Conservation (phyloP, 805 yeast species). For the Candida gorgasii region DNA sequence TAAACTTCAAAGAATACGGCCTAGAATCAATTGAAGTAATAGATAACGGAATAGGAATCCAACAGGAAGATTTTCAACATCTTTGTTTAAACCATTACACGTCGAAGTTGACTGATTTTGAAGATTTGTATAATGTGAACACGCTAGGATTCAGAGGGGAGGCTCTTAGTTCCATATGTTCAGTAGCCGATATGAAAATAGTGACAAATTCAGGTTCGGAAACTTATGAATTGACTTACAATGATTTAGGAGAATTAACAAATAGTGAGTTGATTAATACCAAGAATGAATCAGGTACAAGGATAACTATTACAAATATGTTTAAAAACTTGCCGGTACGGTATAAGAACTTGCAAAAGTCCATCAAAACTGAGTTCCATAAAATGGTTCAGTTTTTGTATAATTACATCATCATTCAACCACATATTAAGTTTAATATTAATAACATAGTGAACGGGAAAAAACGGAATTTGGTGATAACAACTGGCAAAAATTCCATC, state of each 20-base stretch:
- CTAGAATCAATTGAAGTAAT: conserved; percentile 63
- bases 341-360: conserved; percentile 66
- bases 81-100: conserved; percentile 67
- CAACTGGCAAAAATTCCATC: conserved; percentile 48
- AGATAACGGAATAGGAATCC: conserved; percentile 72
- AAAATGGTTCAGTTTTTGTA: conserved; percentile 66
- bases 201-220: conserved; percentile 46
- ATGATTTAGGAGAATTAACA: conserved; percentile 52
- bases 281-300: conserved; percentile 55
- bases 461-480: conserved; percentile 55
- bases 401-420: conserved; percentile 63
- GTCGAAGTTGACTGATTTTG: conserved; percentile 59
- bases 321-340: conserved; percentile 82
- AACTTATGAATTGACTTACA: conserved; percentile 50
- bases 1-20: conserved; percentile 71
- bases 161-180: conserved; percentile 71
- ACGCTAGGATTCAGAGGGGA: conserved; percentile 83
- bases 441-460: conserved; percentile 43
- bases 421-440: conserved; percentile 60
- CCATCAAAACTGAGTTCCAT: conserved; percentile 68
- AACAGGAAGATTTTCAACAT: conserved; percentile 47
- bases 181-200: conserved; percentile 50
- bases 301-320: conserved; percentile 54
- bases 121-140: conserved; percentile 49
- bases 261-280: conserved; percentile 48